Conservation (phyloP, 345 rosid genomes). For the Gossypium sturtianum region DNA sequence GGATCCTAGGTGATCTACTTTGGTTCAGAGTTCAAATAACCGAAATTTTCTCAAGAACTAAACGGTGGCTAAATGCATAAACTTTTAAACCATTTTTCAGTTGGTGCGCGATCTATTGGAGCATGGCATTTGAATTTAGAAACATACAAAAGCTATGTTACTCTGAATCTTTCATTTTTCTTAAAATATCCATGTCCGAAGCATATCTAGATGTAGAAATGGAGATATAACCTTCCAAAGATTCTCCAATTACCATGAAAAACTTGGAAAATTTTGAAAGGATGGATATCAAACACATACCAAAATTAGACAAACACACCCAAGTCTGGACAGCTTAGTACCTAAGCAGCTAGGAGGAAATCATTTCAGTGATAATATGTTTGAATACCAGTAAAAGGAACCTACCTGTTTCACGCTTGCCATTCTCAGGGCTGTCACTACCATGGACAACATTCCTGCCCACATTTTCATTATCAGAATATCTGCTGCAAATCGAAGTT, state of each 20-base stretch:
- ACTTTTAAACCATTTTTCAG: background rate
- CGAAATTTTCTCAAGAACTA: background rate
- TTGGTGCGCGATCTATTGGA: background rate
- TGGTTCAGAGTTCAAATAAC: background rate
- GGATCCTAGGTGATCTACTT: background rate
- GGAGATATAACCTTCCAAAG: too few species aligned
- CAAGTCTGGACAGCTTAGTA: too few species aligned
- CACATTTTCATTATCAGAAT: constrained; percentile 20
- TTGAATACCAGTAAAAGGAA: background rate
- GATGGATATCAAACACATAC: background rate
- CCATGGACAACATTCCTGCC: constrained; percentile 94
- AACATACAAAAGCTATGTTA: background rate
- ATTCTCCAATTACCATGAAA: background rate
- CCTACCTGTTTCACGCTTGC: constrained; percentile 82
- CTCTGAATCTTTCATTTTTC: too few species aligned
- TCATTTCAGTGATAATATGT: background rate
- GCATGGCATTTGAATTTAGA: background rate
- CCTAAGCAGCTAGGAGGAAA: background rate
- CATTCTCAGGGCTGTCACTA: constrained; percentile 95
- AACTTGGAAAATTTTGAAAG: background rate
- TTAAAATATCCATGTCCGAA: too few species aligned
- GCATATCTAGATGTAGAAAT: too few species aligned
- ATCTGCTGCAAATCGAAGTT: background rate
- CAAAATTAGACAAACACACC: too few species aligned
- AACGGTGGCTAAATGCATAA: background rate